Base-by-base conservation (phyloP, 2,329 filamentous ascomycete species). In the Dactylellina sp. region DNA sequence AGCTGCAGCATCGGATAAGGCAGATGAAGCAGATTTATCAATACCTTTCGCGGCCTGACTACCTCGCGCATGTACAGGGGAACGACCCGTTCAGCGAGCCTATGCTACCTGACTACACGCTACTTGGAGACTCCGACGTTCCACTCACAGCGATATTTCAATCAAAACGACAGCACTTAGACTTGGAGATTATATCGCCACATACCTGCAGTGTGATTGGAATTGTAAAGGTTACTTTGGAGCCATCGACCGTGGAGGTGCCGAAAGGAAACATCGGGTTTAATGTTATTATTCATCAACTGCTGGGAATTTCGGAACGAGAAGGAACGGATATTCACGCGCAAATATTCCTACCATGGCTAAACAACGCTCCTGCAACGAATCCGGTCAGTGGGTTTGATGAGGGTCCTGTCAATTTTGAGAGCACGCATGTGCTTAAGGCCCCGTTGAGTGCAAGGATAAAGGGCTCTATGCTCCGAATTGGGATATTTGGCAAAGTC, bases 361-460 rank as follows among this genome's bases (percentile, higher is more conserved):
- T 96, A 9, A 93, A 92, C 0, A 93, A 95, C 75, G 92, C 94
- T 47, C 97, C 95, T 0, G 97, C 94, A 0, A 98, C 94, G 0
- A 92, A 96, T 78, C 94, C 97, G 87, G 93, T 97, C 76, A 89
- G 86, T 75, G 92, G 92, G 64, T 99, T 99, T 78, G 93, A 98
- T 78, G 95, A 99, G 81, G 90, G 91, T 0, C 89, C 93, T 0
- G 89, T 99, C 64, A 89, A 91, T 2, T 99, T 99, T 77, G 94
- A 98, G 82, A 99, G 95, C 81, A 93, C 98, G 55, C 95, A 99
- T 83, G 97, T 92, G 81, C 97, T 99, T 92, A 97, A 92, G 80
- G 85, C 99, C 60, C 91, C 93, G 2, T 85, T 96, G 37, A 90
- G 89, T 46, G 91, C 89, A 50, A 87, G 92, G 0, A 49, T 78